Base-by-base conservation (phyloP, 2,329 filamentous ascomycete species). In the Penicillium fuscoglaucum region DNA sequence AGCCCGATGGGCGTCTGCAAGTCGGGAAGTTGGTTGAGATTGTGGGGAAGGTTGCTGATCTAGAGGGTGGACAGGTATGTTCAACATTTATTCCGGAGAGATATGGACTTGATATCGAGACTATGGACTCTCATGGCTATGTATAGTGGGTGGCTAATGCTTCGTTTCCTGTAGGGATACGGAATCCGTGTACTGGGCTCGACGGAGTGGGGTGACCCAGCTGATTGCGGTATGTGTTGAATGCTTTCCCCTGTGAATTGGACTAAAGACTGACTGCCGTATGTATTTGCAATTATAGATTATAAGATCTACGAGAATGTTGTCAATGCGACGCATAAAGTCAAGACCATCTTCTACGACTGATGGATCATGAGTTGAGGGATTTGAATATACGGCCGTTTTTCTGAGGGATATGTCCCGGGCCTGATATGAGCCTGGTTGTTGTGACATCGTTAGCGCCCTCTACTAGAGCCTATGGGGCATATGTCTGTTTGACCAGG, bases 261-360 rank as follows among this genome's bases (percentile, higher is more conserved):
- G 8, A 13, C 26, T 1, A 9, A 4, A 39, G n/a, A 46, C 37
- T 49, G 28, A 31, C 33, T 47, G 33, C 3, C 8, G 13, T 6
- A 10, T 29, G 9, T 33, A 4, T 31, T 10, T 2, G 35, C 9
- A 9, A 52, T 26, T 26, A 8, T 64, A 93, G 92, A 97, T 77
- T 90, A 90, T 75, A 82, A 82, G 53, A 83, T 91, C 35, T 89
- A 87, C 60, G 87, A 90, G 57, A 85, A 88, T 0, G 89, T 97
- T 3, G 93, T 96, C 17, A 90, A 97, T 58, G 88, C 87, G 37
- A 95, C 91, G 35, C 93, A 97, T 76, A 84, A 87, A 50, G 86
- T 91, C 72, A 90, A 89, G 70, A 81, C 86, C 61, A 88, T 98
- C 52, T 97, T 97, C 72, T 92, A 90, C 70, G 61, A 66, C 21